These are phyloP conservation scores for Neoscytalidium dimidiatum DNA, from an alignment of 2,329 filamentous ascomycete species.

Conservation along the genomic window DNA sequence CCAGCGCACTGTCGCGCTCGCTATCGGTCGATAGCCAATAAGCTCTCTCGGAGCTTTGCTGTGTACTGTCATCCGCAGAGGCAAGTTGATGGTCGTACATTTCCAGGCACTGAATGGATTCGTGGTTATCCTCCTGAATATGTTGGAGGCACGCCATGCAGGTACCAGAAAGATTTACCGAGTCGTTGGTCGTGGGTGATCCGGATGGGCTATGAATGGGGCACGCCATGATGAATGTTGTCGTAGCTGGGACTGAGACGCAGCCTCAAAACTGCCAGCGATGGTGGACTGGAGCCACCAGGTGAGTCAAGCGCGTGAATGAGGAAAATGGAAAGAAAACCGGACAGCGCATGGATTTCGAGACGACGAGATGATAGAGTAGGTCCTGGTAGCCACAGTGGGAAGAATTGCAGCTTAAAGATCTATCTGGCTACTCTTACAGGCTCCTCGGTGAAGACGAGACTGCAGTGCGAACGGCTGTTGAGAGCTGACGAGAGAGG, in stretches of 20 bases:
- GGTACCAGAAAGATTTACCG: background rate
- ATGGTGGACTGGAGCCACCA: slow-evolving; percentile 19
- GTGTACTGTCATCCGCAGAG: background rate
- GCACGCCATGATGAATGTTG: slow-evolving; percentile 3
- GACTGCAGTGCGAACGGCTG: background rate
- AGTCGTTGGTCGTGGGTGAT: background rate
- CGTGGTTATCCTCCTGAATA: background rate
- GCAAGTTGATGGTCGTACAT: background rate
- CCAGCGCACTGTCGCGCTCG: background rate
- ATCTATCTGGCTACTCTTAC: background rate
- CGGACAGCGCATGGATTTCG: slow-evolving; percentile 17
- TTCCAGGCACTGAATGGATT: background rate
- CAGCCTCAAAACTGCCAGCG: slow-evolving; percentile 17
- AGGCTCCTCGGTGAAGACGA: background rate
- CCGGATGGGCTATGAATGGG: background rate
- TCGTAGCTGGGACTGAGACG: background rate
- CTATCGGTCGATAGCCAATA: background rate
- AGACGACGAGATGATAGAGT: background rate
- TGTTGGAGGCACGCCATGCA: background rate
- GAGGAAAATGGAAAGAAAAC: background rate
- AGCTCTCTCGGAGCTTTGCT: background rate
- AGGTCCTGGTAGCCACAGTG: background rate
- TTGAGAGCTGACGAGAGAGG: slow-evolving; percentile 11
- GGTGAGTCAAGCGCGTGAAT: slow-evolving; percentile 4
- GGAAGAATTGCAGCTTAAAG: background rate